Base-by-base conservation (phyloP, 768 basidiomycete species). In the Lactarius psammicola region DNA sequence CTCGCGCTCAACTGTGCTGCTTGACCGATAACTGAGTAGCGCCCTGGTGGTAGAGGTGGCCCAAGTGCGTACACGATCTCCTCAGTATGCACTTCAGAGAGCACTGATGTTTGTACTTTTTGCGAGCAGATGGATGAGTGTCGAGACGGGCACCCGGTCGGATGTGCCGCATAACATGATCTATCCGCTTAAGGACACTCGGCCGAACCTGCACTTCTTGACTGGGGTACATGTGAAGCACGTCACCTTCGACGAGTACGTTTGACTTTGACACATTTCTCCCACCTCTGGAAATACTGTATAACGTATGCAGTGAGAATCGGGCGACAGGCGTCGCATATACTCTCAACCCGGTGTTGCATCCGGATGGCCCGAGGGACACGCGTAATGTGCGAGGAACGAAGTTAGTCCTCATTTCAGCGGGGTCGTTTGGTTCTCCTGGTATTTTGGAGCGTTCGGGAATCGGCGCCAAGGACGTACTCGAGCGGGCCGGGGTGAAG, bases 71-170 rank as follows among this genome's bases (percentile, higher is more conserved):
- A 15, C 13, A 40, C 30, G n/a, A 2, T 44, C 23, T 20, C 57
- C 49, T 20, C 28, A 13, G 23, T 26, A 4, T 8, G 33, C 6
- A 38, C 1, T 9, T 59, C 26, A 51, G 5, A 40, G 26, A n/a
- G n/a, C 53, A 36, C 23, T 40, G 20, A 31, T 13, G 56, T 56
- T 18, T 15, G 7, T 15, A 10, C 20, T 28, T 3, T n/a, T n/a
- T n/a, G n/a, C n/a, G n/a, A n/a, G 23, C 18, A 89, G 87, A 70
- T 88, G 83, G 69, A 76, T 88, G 17, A 77, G 83, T 65, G 72
- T 71, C 4, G 72, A 73, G 15, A 84, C 80, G 5, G 86, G 87
- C 33, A 78, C 69, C 53, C 82, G 87, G 33, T 86, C 85, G 86
- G n/a, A 87, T 69, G 69, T 80, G 0, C 78, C 87, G 5, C 80